phyloP scores from a whole-genome alignment of 2,329 filamentous ascomycete genomes.

The Colletotrichum abscissum region DNA sequence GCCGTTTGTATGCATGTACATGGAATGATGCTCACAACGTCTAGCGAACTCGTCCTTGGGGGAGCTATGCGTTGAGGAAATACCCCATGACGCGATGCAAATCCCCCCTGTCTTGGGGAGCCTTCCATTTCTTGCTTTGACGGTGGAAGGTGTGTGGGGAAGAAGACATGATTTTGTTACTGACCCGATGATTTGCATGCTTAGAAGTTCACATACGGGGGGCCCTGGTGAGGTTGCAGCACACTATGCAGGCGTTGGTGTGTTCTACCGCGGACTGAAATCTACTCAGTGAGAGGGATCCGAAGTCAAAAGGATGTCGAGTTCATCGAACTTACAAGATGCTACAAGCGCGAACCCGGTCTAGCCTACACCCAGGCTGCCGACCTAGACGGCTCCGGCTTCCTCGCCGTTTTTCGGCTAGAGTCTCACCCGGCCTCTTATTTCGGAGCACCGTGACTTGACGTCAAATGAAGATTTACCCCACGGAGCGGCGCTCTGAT shows the following conservation, averaged over 20 bases:
- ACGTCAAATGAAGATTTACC: not conserved
- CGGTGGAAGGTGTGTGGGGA: not conserved
- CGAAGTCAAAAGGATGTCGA: no score
- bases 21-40: no score
- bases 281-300: no score
- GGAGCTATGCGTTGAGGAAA: not conserved
- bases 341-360: not conserved
- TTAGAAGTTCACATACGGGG: not conserved
- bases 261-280: no score
- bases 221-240: no score
- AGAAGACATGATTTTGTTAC: not conserved
- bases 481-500: not conserved
- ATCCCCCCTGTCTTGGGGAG: not conserved
- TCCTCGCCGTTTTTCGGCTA: not conserved
- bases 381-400: not conserved
- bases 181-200: not conserved
- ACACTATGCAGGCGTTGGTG: no score
- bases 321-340: not conserved
- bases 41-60: not conserved
- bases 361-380: no score
- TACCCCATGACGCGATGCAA: not conserved
- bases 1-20: no score
- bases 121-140: not conserved
- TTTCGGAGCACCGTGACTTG: not conserved
- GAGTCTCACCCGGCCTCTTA: not conserved